Percentiles rank a stretch among this genome's conserved stretches.
These are phyloP conservation scores for Tulasnella sp. DNA, from an alignment of 768 basidiomycete genomes.

Conservation along the genomic window DNA sequence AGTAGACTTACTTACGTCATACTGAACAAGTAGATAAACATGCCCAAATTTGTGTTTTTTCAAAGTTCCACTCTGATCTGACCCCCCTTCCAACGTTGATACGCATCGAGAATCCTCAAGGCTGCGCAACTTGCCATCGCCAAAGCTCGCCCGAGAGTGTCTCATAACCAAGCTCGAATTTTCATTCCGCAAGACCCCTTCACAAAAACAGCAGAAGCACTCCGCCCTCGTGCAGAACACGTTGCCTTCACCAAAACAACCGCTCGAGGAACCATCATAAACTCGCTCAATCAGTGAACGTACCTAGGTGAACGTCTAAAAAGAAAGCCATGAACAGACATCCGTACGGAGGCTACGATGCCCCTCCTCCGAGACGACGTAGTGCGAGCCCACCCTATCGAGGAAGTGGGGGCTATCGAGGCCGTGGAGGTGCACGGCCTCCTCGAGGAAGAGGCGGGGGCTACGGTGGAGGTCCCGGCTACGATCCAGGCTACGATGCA, in stretches of 20 bases:
- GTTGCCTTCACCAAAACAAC: constrained; percentile 7
- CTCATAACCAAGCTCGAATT: neutral
- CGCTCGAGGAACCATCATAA: constrained; percentile 22
- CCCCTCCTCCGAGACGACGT: constrained; percentile 54
- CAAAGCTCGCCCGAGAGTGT: constrained; percentile 2
- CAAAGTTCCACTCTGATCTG: constrained; percentile 1
- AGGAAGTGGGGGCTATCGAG: constrained; percentile 42
- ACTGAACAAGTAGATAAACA: constrained; percentile 2
- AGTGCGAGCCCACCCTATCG: constrained; percentile 47
- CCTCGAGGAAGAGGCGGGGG: constrained; percentile 50
- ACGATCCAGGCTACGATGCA: constrained; percentile 19
- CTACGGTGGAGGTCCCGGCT: constrained; percentile 47
- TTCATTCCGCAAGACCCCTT: neutral
- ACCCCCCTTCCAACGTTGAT: neutral
- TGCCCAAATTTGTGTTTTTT: neutral
- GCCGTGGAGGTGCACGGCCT: constrained; percentile 48
- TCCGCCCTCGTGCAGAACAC: constrained; percentile 23
- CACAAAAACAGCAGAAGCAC: neutral
- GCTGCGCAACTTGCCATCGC: neutral
- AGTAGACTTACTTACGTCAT: neutral
- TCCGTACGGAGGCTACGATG: constrained; percentile 75
- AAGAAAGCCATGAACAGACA: constrained; percentile 74
- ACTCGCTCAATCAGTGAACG: constrained; percentile 18
- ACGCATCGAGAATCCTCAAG: constrained; percentile 6
- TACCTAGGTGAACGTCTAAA: constrained; percentile 18